Evolutionary conservation across 495 filamentous ascomycete species (phyloP).

Genomic region (Penicillium paxilli): DNA sequence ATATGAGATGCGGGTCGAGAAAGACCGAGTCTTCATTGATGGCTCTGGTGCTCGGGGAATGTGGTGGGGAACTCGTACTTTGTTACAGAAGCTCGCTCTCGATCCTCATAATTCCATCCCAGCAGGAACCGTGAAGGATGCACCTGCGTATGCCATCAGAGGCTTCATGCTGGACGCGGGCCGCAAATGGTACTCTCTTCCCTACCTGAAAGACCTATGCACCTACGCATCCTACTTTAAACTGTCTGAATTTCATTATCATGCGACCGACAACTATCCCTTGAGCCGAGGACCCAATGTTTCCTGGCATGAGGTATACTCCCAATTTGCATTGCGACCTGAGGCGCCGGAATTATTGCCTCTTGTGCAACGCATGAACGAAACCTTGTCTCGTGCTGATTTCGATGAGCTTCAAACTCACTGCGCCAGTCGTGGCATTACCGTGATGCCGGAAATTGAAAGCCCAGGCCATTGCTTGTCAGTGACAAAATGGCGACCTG

Average conservation of each 20-base stretch:
- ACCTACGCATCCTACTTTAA: constrained; percentile 59
- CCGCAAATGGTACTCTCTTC: constrained; percentile 55
- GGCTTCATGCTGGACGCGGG: constrained; percentile 58
- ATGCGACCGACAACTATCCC: constrained; percentile 58
- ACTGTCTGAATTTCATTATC: constrained; percentile 58
- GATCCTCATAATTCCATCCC: constrained; percentile 26
- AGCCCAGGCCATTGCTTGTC: constrained; percentile 52
- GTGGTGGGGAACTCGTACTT: constrained; percentile 57
- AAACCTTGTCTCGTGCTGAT: constrained; percentile 46
- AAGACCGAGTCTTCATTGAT: constrained; percentile 32
- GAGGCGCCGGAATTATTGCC: constrained; percentile 37
- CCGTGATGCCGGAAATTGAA: constrained; percentile 57
- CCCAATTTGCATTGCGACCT: constrained; percentile 50
- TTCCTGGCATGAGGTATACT: constrained; percentile 51
- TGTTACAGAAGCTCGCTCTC: constrained; percentile 48
- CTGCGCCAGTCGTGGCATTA: constrained; percentile 52
- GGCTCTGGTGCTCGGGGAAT: constrained; percentile 53
- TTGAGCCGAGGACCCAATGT: constrained; percentile 53
- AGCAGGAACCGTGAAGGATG: constrained; percentile 35
- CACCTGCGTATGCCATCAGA: constrained; percentile 47
- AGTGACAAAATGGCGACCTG: constrained; percentile 58
- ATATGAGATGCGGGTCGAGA: constrained; percentile 39
- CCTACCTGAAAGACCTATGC: constrained; percentile 56
- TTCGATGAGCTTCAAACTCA: constrained; percentile 53
- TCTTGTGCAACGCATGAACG: constrained; percentile 47